These are phyloP conservation scores for Aegilops umbellulata DNA, from an alignment of 176 grass and related monocot species.

Conservation along the genomic window DNA sequence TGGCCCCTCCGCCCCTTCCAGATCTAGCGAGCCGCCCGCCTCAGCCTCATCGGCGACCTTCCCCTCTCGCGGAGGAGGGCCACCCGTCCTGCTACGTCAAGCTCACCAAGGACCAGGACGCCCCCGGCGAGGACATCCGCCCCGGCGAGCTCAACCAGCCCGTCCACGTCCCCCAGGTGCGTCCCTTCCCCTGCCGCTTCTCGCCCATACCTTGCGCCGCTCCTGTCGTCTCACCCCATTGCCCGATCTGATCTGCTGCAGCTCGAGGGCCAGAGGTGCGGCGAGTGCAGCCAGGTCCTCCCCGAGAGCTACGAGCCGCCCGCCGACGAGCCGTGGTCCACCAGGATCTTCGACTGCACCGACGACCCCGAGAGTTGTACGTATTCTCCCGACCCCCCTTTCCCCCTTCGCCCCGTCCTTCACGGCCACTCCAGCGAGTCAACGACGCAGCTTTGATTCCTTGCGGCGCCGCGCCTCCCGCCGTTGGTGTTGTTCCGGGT, in stretches of 20 bases:
- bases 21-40: too few relatives aligned
- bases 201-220: neutral
- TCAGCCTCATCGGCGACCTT: too few relatives aligned
- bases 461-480: too few relatives aligned
- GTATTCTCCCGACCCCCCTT: neutral
- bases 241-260: constrained; percentile 25
- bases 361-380: constrained; percentile 74
- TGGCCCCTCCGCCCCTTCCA: too few relatives aligned
- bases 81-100: constrained; percentile 81
- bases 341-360: constrained; percentile 72
- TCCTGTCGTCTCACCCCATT: neutral
- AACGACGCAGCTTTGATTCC: neutral
- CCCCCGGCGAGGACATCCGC: constrained; percentile 68
- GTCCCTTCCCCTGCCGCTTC: neutral
- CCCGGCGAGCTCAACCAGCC: constrained; percentile 95
- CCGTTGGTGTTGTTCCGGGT: too few relatives aligned
- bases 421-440: neutral
- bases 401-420: neutral
- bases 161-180: constrained; percentile 76
- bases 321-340: constrained; percentile 79
- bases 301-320: constrained; percentile 78
- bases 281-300: constrained; percentile 70
- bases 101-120: constrained; percentile 88
- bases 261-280: constrained; percentile 64
- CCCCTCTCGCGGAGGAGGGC: constrained; percentile 40